A percentile compares a stretch with the other conserved stretches of the same genome.
Evolutionary conservation across 371 early-diverging fungal species (phyloP).

Genomic region (Mucor mucedo): DNA sequence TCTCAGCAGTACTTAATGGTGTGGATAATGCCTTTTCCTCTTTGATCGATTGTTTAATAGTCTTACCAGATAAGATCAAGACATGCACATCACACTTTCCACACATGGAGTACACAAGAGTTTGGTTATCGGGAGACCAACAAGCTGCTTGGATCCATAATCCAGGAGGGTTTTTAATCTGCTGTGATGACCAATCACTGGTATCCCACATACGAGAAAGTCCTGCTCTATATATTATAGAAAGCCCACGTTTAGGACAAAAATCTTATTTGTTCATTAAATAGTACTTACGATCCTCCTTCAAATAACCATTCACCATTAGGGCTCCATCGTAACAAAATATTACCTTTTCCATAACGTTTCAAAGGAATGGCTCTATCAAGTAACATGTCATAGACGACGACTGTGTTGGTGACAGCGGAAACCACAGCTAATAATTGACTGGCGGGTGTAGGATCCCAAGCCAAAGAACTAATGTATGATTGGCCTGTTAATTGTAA

Average conservation of each 20-base stretch:
- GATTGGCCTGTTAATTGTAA: conserved; percentile 32
- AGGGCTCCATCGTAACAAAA: conserved; percentile 51
- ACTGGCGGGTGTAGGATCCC: conserved; percentile 54
- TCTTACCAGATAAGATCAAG: conserved; percentile 26
- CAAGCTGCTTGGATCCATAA: conserved; percentile 52
- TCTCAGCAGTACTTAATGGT: not conserved
- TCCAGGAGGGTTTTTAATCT: conserved; percentile 44
- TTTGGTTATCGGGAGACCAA: conserved; percentile 49
- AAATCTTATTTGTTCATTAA: too few species aligned
- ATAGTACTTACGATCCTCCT: conserved; percentile 36
- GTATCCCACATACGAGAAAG: conserved; percentile 52
- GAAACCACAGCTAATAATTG: conserved; percentile 46
- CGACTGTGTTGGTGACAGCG: conserved; percentile 27
- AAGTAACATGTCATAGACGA: conserved; percentile 41
- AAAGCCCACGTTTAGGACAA: too few species aligned
- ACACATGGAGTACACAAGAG: conserved; percentile 43
- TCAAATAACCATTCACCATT: conserved; percentile 49
- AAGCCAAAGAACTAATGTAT: conserved; percentile 45
- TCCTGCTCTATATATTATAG: conserved; percentile 20
- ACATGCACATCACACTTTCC: conserved; percentile 41
- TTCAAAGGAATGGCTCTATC: conserved; percentile 36
- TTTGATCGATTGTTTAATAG: conserved; percentile 11
- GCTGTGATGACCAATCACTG: conserved; percentile 36
- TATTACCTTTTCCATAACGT: conserved; percentile 42
- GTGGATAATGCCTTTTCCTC: conserved; percentile 19